phyloP scores from a whole-genome alignment of 768 basidiomycete genomes.

The Sarcodon sp. region DNA sequence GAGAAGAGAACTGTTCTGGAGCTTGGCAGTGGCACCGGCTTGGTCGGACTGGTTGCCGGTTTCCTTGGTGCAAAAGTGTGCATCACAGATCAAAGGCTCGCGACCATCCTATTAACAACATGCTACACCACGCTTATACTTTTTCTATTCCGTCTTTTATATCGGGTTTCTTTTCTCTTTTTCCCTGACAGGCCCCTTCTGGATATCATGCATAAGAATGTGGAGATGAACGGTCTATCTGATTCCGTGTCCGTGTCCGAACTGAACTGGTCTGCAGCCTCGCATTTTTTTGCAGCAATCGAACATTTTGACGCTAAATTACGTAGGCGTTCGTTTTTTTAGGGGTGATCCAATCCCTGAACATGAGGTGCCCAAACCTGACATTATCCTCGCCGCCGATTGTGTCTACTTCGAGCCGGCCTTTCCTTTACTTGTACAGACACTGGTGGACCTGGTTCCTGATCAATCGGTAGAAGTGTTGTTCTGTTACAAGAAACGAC shows the following conservation, averaged over 20 bases:
- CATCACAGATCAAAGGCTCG: conserved; percentile 85
- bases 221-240: conserved; percentile 47
- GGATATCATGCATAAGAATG: conserved; percentile 68
- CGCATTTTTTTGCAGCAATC: conserved; percentile 1
- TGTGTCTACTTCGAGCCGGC: conserved; percentile 95
- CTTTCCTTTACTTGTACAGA: conserved; percentile 77
- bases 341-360: conserved; percentile 57
- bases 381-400: conserved; percentile 81
- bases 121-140: background rate
- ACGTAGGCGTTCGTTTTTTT: conserved; percentile 1
- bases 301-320: conserved; percentile 1
- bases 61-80: conserved; percentile 51
- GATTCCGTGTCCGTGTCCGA: conserved; percentile 46
- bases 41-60: conserved; percentile 81
- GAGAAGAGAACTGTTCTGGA: conserved; percentile 54
- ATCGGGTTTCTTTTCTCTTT: background rate
- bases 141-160: background rate
- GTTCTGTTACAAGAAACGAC: conserved; percentile 89
- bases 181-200: conserved; percentile 47
- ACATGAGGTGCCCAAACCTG: conserved; percentile 24
- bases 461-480: conserved; percentile 47
- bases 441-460: conserved; percentile 50
- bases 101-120: conserved; percentile 17
- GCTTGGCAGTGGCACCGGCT: conserved; percentile 83
- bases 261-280: conserved; percentile 60